Evolutionary conservation across 305 asterid genomes (phyloP).

Genomic region (Striga hermonthica): DNA sequence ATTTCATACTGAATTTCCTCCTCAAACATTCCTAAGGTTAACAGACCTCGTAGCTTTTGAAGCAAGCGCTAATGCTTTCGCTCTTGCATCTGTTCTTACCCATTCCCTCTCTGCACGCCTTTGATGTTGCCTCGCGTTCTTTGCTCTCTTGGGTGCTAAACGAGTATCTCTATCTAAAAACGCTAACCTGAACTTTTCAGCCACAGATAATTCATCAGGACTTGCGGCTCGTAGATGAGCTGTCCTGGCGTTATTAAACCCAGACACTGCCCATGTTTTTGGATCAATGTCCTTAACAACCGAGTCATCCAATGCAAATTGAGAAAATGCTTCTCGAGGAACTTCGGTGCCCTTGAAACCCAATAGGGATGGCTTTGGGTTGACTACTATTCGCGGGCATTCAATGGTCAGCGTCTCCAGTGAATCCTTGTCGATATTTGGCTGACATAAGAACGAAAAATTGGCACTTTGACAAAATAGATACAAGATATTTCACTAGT

Average conservation of each 20-base stretch:
- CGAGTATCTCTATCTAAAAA: slow-evolving; percentile 82
- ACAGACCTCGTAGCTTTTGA: slow-evolving; percentile 54
- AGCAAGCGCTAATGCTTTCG: slow-evolving; percentile 80
- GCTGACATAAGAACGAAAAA: slow-evolving; percentile 44
- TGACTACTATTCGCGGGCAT: slow-evolving; percentile 77
- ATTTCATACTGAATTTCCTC: neutral
- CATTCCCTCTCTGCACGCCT: slow-evolving; percentile 85
- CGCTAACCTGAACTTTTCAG: slow-evolving; percentile 90
- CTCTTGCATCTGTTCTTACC: slow-evolving; percentile 56
- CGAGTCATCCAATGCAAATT: slow-evolving; percentile 58
- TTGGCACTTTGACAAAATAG: no score
- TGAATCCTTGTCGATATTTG: slow-evolving; percentile 68
- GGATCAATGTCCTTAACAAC: slow-evolving; percentile 64
- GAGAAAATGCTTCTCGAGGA: slow-evolving; percentile 67
- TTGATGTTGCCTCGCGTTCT: slow-evolving; percentile 85
- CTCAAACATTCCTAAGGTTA: slow-evolving; percentile 42
- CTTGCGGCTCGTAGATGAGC: slow-evolving; percentile 32
- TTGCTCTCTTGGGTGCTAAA: slow-evolving; percentile 93
- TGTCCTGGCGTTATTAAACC: slow-evolving; percentile 32
- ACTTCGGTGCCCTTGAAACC: slow-evolving; percentile 60
- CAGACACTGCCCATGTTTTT: slow-evolving; percentile 66
- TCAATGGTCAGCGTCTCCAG: slow-evolving; percentile 55
- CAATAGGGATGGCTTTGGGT: slow-evolving; percentile 72
- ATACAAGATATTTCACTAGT: no score
- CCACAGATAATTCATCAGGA: slow-evolving; percentile 57